phyloP scores from a whole-genome alignment of 192 early-diverging fungal genomes.

The Coemansia sp. region DNA sequence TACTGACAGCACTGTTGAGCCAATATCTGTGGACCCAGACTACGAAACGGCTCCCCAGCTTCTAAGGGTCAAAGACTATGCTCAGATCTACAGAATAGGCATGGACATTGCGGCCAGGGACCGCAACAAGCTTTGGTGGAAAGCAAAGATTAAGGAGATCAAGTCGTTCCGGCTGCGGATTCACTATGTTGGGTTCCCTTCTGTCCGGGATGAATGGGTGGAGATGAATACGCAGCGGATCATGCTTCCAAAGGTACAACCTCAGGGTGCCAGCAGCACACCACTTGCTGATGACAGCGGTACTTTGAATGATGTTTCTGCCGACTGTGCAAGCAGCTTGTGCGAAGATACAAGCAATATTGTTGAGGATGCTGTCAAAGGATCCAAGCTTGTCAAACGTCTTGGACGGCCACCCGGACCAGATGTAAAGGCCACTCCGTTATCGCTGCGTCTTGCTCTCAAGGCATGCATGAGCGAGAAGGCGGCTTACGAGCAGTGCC shows the following conservation, averaged over 20 bases:
- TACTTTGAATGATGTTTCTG: not conserved
- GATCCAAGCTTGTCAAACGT: constrained; percentile 13
- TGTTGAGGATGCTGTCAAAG: not conserved
- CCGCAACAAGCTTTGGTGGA: constrained; percentile 62
- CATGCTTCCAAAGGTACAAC: constrained; percentile 19
- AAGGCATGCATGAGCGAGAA: constrained; percentile 19
- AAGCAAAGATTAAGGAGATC: constrained; percentile 57
- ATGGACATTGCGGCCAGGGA: constrained; percentile 61
- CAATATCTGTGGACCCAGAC: constrained; percentile 40
- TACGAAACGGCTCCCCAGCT: constrained; percentile 44
- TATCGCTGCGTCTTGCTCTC: constrained; percentile 40
- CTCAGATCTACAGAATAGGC: constrained; percentile 28
- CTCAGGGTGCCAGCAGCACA: not conserved
- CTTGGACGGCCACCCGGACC: constrained; percentile 34
- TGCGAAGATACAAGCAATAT: not conserved
- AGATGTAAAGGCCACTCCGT: constrained; percentile 22
- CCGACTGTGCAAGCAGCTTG: not conserved
- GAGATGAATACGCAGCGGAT: constrained; percentile 68
- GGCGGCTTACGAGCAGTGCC: constrained; percentile 13
- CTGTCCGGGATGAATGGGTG: constrained; percentile 65
- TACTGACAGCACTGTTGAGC: constrained; percentile 25
- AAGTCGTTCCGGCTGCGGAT: constrained; percentile 62
- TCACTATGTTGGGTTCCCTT: constrained; percentile 60
- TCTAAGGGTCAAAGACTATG: constrained; percentile 52
- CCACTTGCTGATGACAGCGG: not conserved